Conservation (phyloP, 1,284 basidiomycete species). For the Singerocomus inundabilis region DNA sequence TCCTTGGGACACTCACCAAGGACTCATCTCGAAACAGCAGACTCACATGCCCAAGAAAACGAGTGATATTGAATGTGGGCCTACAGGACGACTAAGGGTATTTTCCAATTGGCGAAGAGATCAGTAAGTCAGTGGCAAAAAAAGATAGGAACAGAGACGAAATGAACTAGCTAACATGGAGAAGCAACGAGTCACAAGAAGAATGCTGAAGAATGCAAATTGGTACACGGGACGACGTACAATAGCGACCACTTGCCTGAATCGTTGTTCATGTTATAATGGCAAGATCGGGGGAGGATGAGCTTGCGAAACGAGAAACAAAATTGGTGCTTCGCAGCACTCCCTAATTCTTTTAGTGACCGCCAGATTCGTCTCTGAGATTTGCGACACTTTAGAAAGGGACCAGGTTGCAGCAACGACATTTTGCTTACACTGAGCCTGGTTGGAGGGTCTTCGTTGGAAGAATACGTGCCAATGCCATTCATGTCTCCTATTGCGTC, state of each 20-base stretch:
- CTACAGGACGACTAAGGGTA: neutral
- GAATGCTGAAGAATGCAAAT: slow-evolving; percentile 16
- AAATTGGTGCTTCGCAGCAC: slow-evolving; percentile 17
- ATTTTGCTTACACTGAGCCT: slow-evolving; percentile 22
- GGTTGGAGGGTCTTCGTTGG: slow-evolving; percentile 4
- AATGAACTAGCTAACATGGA: neutral
- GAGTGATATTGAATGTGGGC: slow-evolving; percentile 5
- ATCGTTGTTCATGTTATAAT: slow-evolving; percentile 20
- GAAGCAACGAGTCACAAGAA: slow-evolving; percentile 8
- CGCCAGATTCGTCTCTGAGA: slow-evolving; percentile 24
- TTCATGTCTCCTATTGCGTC: slow-evolving; percentile 6
- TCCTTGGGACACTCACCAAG: slow-evolving; percentile 12
- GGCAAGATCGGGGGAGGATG: slow-evolving; percentile 20
- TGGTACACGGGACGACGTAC: neutral
- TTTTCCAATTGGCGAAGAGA: neutral
- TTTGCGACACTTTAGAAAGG: neutral
- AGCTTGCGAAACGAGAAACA: slow-evolving; percentile 18
- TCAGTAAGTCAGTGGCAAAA: neutral
- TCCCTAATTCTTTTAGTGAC: slow-evolving; percentile 14
- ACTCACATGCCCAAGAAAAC: neutral
- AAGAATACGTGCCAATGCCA: neutral
- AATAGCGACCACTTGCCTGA: slow-evolving; percentile 18
- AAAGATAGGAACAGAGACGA: neutral
- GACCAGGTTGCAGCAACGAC: neutral
- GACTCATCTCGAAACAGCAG: neutral